Evolutionary conservation across 2,329 filamentous ascomycete species (phyloP), one percentile per base, ranked within the genome.

Genomic region (Dothistroma pini): DNA sequence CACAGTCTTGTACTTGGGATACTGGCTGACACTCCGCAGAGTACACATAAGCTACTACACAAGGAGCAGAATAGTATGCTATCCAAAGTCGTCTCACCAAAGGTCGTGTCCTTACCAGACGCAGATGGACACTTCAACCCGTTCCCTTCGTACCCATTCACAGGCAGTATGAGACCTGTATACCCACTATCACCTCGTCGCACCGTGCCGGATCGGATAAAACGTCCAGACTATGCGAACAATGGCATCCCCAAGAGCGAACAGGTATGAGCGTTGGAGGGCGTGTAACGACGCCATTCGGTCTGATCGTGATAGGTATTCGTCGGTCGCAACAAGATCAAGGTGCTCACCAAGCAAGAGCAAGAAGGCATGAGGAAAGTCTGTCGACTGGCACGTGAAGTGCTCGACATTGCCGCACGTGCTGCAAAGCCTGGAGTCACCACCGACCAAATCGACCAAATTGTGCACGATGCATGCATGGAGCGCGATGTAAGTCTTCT

Each of bases 291-390:
- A 4, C 47, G 47, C 22, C 2, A 35, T 12, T 35, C 31, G 31
- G n/a, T 35, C 51, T 53, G 50, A 47, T 41, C 19, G 49, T 57
- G 44, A 22, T 57, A 72, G 70, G 58, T 82, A 29, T 84, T 90
- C 58, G 68, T 68, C 47, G 87, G 85, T 69, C 82, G 90, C 66
- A 92, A 90, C 75, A 95, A 93, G 78, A 88, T 96, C 70, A 88
- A 89, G 50, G 86, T 95, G 35, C 81, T 96, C 63, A 89, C 92
- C 70, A 87, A 89, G 71, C 85, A 89, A 73, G 89, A 88, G 60
- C 89, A 92, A 72, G 89, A 93, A 70, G 90, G 84, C 49, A 97
- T 99, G 95, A 87, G 93, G 69, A 96, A 93, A 76, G 92, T 95
- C 54, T 97, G 93, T 77, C 84, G 86, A 54, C 77, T 97, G 63